Conservation (phyloP, 306 rosid genomes). For the Prunus campanulata region DNA sequence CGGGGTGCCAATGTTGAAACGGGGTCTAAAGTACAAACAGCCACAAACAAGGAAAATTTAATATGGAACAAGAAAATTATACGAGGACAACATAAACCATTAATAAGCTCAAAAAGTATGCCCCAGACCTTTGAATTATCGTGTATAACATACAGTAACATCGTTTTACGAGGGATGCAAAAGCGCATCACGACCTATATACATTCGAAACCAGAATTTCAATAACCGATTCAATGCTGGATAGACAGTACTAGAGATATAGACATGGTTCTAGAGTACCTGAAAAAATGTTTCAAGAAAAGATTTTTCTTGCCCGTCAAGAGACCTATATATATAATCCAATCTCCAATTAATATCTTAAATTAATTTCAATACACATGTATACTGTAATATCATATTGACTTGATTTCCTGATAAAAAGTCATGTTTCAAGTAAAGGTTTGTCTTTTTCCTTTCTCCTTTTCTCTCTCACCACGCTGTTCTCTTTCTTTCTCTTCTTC, state of each 20-base stretch:
- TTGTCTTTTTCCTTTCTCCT: too few species aligned
- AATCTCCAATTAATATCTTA: conserved; percentile 12
- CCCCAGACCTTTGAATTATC: conserved; percentile 78
- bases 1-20: conserved; percentile 52
- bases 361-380: background rate
- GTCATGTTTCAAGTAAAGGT: too few species aligned
- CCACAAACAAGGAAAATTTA: conserved; percentile 14
- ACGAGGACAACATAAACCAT: conserved; percentile 8
- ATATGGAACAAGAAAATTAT: background rate
- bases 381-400: background rate
- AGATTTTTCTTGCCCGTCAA: conserved; percentile 86
- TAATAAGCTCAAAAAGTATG: background rate
- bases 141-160: conserved; percentile 85
- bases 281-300: conserved; percentile 87
- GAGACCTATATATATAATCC: conserved; percentile 60
- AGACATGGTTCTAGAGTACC: conserved; percentile 38
- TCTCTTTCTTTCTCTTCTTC: too few species aligned
- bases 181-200: conserved; percentile 88
- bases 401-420: background rate
- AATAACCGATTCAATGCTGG: conserved; percentile 19
- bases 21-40: conserved; percentile 55
- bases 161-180: conserved; percentile 88
- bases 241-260: conserved; percentile 2
- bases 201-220: conserved; percentile 7
- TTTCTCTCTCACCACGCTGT: too few species aligned